Base-by-base conservation (phyloP, 306 rosid species). In the Vicia sativa region DNA sequence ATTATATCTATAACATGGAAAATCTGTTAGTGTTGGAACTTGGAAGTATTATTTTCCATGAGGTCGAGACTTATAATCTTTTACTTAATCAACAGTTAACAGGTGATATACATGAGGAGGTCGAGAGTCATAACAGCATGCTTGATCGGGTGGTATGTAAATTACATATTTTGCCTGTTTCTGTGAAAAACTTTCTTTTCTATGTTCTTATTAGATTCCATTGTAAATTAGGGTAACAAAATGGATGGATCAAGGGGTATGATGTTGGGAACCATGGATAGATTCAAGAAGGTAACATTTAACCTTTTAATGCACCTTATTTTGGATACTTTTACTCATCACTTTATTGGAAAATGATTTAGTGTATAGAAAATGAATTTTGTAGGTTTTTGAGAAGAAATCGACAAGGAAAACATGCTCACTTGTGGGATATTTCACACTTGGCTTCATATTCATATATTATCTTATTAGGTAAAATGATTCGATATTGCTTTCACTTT, bases 231-330 rank as follows among this genome's bases (percentile, higher is more conserved):
- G 99, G 99, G 99, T 35, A 85, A 74, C 66, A 70, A 77, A 70
- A 93, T 90, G 99, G 99, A 90, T 76, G 85, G 86, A 70, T 88
- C 97, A 70, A 86, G 97, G 86, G 99, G 97, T 65, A 70, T 88
- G 78, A 90, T 93, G 96, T 77, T 81, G 56, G 89, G 97, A 76
- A 93, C 99, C 68, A 93, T 93, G 99, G 95, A 88, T 59, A 86
- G 96, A 73, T 88, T 93, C 82, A 93, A 88, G 83, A 90, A 56
- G 97, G 99, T 93, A 83, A 21, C 19, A 3, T 11, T 74, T 65
- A 9, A 35, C 62, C 42, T 64, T 74, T 35, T 15, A 48, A 48
- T 12, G 23, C 63, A 9, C 74, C 72, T 56, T 9, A 50, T 70
- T 16, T 67, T 38, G 6, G 41, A 28, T 62, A 61, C 71, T 18